Evolutionary conservation across 1,284 basidiomycete species (phyloP).

Genomic region (Clitocybe nebularis): DNA sequence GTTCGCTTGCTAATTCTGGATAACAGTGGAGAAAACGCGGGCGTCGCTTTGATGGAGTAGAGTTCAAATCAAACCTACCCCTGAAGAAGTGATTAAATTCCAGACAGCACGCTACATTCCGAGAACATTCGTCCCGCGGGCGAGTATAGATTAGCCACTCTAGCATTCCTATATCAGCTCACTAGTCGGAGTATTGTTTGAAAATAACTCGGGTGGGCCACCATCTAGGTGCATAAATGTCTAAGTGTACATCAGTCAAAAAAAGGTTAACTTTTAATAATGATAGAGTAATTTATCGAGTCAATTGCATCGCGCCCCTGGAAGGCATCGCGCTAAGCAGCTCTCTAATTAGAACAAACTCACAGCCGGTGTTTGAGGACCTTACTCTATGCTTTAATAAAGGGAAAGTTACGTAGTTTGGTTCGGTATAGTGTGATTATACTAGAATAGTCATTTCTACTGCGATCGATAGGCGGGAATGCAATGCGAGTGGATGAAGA

Average conservation of each 20-base stretch:
- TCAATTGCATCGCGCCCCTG: not conserved
- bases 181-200: too few relatives aligned
- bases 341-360: slow-evolving; percentile 6
- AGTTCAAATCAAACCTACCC: too few relatives aligned
- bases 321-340: not conserved
- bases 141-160: too few relatives aligned
- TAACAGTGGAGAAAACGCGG: not conserved
- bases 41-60: slow-evolving; percentile 10
- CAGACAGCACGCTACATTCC: too few relatives aligned
- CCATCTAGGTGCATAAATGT: too few relatives aligned
- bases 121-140: too few relatives aligned
- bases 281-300: not conserved
- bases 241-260: too few relatives aligned
- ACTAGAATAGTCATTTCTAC: slow-evolving; percentile 10
- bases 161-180: too few relatives aligned
- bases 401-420: slow-evolving; percentile 13
- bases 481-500: slow-evolving; percentile 9
- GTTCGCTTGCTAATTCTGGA: slow-evolving; percentile 8
- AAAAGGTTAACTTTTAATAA: not conserved
- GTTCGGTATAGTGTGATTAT: slow-evolving; percentile 12
- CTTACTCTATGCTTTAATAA: slow-evolving; percentile 8
- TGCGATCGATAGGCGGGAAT: slow-evolving; percentile 5
- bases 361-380: slow-evolving; percentile 7
- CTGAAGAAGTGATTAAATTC: too few relatives aligned
- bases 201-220: too few relatives aligned